These are phyloP conservation scores for Elaeis oleifera DNA, from an alignment of 202 grass and related monocot species.

Conservation along the genomic window DNA sequence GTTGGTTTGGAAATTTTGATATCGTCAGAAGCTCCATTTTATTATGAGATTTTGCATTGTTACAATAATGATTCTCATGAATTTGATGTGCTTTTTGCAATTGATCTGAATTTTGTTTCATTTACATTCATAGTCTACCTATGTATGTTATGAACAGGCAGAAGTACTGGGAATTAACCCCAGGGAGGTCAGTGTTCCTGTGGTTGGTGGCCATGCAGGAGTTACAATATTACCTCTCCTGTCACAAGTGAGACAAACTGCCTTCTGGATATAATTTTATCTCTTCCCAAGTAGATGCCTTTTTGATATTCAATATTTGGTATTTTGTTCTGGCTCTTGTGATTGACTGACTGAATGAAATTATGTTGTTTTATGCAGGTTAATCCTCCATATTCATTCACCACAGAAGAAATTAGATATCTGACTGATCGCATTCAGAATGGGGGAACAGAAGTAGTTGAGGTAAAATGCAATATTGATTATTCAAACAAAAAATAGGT, in stretches of 20 bases:
- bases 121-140: too few relatives aligned
- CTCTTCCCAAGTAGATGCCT: too few relatives aligned
- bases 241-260: constrained; percentile 57
- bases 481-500: too few relatives aligned
- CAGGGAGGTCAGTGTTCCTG: constrained; percentile 81
- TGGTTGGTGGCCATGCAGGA: constrained; percentile 93
- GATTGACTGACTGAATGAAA: background rate
- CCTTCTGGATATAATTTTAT: background rate
- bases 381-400: constrained; percentile 83
- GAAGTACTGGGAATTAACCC: constrained; percentile 90
- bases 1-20: too few relatives aligned
- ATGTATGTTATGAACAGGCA: constrained; percentile 36
- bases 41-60: too few relatives aligned
- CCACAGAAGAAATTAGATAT: constrained; percentile 67
- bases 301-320: too few relatives aligned
- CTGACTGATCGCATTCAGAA: constrained; percentile 94
- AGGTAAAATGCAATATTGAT: constrained; percentile 37
- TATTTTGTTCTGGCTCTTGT: too few relatives aligned
- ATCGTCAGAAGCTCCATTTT: too few relatives aligned
- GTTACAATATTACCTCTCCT: constrained; percentile 94
- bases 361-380: constrained; percentile 41
- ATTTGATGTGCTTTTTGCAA: too few relatives aligned
- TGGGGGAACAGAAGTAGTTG: constrained; percentile 97
- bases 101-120: too few relatives aligned
- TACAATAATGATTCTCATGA: too few relatives aligned